A percentile compares a stretch with the other conserved stretches of the same genome.
phyloP scores from a whole-genome alignment of 805 yeast species.

The Cyberlindnera mycetangii region DNA sequence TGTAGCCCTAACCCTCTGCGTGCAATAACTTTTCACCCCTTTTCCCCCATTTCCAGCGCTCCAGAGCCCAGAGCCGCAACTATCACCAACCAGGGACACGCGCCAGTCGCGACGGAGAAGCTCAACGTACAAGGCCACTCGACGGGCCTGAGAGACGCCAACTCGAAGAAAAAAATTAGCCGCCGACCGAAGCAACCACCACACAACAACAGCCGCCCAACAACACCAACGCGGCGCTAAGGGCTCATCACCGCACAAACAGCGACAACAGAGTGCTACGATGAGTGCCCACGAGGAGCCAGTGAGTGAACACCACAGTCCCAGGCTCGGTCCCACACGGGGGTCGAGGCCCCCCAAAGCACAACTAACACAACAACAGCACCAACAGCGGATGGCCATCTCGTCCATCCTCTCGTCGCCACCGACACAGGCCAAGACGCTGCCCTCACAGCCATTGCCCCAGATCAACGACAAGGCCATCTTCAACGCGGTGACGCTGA shows the following conservation, averaged over 20 bases:
- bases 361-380: background rate
- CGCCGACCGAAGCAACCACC: background rate
- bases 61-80: background rate
- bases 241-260: background rate
- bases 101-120: background rate
- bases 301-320: background rate
- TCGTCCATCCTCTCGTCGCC: conserved; percentile 25
- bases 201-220: background rate
- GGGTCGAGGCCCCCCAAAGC: background rate
- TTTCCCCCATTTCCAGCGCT: background rate
- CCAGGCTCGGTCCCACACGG: background rate
- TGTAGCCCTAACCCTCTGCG: no score
- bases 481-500: background rate
- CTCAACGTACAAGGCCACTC: background rate
- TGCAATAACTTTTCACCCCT: no score
- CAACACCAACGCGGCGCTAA: background rate
- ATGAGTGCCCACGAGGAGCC: conserved; percentile 4
- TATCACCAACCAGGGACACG: background rate
- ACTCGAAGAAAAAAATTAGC: conserved; percentile 1
- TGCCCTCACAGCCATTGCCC: background rate
- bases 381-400: conserved; percentile 22
- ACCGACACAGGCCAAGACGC: conserved; percentile 5
- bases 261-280: background rate
- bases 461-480: background rate
- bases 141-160: background rate